Conservation (phyloP, 176 grass and related monocot genomes). For the Neostapfia colusana region DNA sequence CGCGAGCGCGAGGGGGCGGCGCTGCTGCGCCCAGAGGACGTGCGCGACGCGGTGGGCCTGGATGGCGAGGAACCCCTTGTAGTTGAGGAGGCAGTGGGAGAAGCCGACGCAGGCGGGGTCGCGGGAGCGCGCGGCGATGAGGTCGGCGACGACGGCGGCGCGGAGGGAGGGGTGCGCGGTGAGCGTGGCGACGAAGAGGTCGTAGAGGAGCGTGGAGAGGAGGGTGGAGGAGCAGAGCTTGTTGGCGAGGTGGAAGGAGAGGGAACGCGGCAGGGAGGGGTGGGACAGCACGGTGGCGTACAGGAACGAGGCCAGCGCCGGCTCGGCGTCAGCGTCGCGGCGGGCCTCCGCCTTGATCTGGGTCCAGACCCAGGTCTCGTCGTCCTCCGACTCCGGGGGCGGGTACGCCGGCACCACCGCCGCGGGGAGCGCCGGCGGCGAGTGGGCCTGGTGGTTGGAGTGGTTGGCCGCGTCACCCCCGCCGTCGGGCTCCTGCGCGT, state of each 20-base stretch:
- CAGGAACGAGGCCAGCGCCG: conserved; percentile 87
- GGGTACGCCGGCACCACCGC: conserved; percentile 61
- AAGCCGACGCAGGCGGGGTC: conserved; percentile 80
- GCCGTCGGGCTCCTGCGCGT: conserved; percentile 19
- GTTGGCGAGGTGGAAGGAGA: conserved; percentile 97
- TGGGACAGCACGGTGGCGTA: conserved; percentile 93
- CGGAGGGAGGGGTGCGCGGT: conserved; percentile 54
- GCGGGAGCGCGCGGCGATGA: conserved; percentile 70
- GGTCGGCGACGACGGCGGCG: conserved; percentile 70
- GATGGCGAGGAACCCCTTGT: conserved; percentile 97
- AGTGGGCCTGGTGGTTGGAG: conserved; percentile 21
- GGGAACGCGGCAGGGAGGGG: conserved; percentile 77
- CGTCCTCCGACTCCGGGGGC: conserved; percentile 76
- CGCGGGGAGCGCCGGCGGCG: conserved; percentile 36
- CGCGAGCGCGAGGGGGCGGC: conserved; percentile 73
- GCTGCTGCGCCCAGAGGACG: conserved; percentile 72
- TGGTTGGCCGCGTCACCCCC: conserved; percentile 7
- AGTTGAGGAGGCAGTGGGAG: conserved; percentile 96
- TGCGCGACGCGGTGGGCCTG: conserved; percentile 84
- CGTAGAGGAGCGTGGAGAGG: conserved; percentile 88
- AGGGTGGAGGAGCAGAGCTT: conserved; percentile 95
- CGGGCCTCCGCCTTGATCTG: conserved; percentile 96
- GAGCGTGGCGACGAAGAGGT: conserved; percentile 82
- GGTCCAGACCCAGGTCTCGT: conserved; percentile 82
- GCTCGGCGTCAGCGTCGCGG: conserved; percentile 81